Base-by-base conservation (phyloP, 83 land plant species). In the Picea engelmannii region DNA sequence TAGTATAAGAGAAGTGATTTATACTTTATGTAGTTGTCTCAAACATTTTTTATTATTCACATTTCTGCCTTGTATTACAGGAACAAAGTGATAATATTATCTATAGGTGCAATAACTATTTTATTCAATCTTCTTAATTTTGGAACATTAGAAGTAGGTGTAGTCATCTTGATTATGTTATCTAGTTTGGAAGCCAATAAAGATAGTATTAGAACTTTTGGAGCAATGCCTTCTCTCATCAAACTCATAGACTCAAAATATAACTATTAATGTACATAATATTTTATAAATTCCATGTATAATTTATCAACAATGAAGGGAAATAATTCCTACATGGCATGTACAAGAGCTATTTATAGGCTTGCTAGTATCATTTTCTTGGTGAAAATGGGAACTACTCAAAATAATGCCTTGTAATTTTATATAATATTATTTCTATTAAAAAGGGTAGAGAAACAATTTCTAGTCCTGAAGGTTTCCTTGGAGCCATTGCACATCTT, bases 151-250 rank as follows among this genome's bases (percentile, higher is more conserved):
- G 95, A 91, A 81, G 82, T 91, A 59, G 95, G 94, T 0, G 86
- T 92, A 11, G 95, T 94, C 1, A 89, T 95, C 64, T 89, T 91
- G 84, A 88, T 94, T 77, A 94, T 88, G 20, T 84, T 94, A 6
- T 93, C 97, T 40, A 91, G 91, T 81, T 83, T 93, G 80, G 91
- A 93, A 73, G 93, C 89, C 65, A 96, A 94, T 49, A 96, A 94
- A 74, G 84, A 91, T 16, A 80, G 87, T 73, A 91, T 96, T 74
- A 91, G 97, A 77, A 84, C 92, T 5, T 89, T 89, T 40, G 71
- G 86, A 13, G 97, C 94, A 47, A 88, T 94, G 21, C 87, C 93
- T 42, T 87, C 89, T 78, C 47, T 96, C 27, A 83, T 87, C 17
- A 89, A n/a, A n/a, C n/a, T 87, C 17, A 89, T 94, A 40, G 79